Evolutionary conservation across 805 yeast species (phyloP), one percentile per base, ranked within the genome.

Genomic region (Spathaspora gorwiae): DNA sequence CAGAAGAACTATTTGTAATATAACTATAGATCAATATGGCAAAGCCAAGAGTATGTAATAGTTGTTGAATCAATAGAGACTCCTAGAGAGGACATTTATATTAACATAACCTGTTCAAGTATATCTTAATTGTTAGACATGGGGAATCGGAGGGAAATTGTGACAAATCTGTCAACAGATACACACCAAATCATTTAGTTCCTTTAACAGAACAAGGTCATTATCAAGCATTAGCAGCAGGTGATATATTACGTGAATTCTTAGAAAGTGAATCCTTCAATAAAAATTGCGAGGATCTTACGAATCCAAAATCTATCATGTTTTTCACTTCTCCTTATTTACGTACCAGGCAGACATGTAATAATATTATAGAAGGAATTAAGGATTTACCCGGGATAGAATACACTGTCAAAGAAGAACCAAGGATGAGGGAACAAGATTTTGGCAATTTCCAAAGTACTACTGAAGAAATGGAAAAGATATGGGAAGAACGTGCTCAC

Each of bases 71-170:
- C 5, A 19, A 3, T 19, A 19, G 4, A 19, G 5, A 19, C 24
- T 19, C 24, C 24, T 19, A 19, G 24, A 19, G 24, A 19, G 24
- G 24, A 19, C 5, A 19, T 2, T 19, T 19, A 19, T 14, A 35
- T 32, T 36, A 40, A 36, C 41, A 33, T 10, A 26, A 6, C 40
- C 36, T 37, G n/a, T 27, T 39, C n/a, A 45, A 80, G 80, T 72
- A 90, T 30, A 88, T 90, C 26, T 70, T 90, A 42, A 71, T 90
- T 26, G 81, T 90, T 10, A 81, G 97, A 52, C 97, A 90, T 60
- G 97, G 97, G 26, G 97, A 90, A 59, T 84, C 94, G 5, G 95
- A 87, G 57, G 95, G 96, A 7, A 90, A 90, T 65, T 80, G 79
- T 52, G 95, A 90, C 64, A 90, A 90, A 60, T 67, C 81, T 1